Evolutionary conservation across 2,329 filamentous ascomycete genomes (phyloP).

Genomic region (Sporothrix humicola): DNA sequence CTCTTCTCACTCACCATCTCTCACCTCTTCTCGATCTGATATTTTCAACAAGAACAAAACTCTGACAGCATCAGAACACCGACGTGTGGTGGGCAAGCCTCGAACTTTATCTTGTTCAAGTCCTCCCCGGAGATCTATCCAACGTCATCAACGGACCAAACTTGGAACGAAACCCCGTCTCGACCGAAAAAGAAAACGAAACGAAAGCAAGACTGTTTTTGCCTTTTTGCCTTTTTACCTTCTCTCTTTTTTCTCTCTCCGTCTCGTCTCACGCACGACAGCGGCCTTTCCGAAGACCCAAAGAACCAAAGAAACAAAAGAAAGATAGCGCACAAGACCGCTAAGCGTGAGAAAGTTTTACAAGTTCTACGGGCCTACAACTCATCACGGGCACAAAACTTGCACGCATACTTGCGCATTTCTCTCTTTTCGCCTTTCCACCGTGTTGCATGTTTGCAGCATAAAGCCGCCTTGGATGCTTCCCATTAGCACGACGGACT

Average conservation of each 20-base stretch:
- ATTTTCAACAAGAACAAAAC: background rate
- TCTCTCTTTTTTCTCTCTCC: background rate
- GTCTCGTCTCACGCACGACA: constrained; percentile 9
- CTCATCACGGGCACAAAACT: background rate
- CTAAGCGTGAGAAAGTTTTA: constrained; percentile 28
- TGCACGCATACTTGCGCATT: constrained; percentile 23
- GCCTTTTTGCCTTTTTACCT: background rate
- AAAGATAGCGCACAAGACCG: background rate
- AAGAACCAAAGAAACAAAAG: background rate
- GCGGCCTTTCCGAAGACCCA: background rate
- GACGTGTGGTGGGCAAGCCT: background rate
- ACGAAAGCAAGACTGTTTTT: background rate
- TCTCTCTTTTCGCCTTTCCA: background rate
- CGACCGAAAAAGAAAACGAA: background rate
- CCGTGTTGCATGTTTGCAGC: background rate
- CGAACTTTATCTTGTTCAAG: background rate
- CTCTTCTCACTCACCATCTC: background rate
- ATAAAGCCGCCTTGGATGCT: background rate
- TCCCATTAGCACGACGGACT: constrained; percentile 16
- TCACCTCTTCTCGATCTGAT: no score
- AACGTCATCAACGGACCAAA: background rate
- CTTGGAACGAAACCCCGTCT: constrained; percentile 8
- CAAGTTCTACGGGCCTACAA: background rate
- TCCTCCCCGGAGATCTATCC: background rate
- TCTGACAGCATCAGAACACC: background rate